Evolutionary conservation across 2,329 filamentous ascomycete species (phyloP), one percentile per base, ranked within the genome.

Genomic region (Colletotrichum shisoi): DNA sequence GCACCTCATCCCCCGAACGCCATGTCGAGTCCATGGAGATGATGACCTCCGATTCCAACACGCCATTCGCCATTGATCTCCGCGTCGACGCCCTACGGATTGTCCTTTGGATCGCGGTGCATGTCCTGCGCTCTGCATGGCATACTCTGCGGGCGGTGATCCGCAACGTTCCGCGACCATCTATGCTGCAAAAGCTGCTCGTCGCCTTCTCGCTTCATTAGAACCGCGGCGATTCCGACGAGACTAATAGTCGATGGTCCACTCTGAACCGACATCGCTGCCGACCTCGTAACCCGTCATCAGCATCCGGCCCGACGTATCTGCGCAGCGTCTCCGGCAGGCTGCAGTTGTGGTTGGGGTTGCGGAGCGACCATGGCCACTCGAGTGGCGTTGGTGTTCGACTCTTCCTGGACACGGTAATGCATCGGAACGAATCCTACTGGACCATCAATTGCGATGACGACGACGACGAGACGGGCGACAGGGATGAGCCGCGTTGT

Each of bases 401-500:
- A 17, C 60, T 67, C 7, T 19, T 58, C n/a, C 9, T 58, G n/a
- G 61, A 64, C 45, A 48, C 64, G n/a, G 40, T 57, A 31, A 39
- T 53, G 45, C 53, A 57, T 13, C n/a, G 49, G 13, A 17, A 27
- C 17, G 24, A 63, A 57, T 42, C 31, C n/a, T 57, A 46, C 24
- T 13, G 24, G 53, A 44, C 39, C 45, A 57, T 42, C 31, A 53
- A 63, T 13, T 57, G 42, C 45, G 59, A 62, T 19, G 39, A 67
- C 46, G 46, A 58, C 15, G 27, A 31, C 27, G 27, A 31, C 7
- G 7, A 31, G 27, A 44, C 61, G 39, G 61, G 54, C 39, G 54
- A 59, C 64, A 56, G 64, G 61, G 54, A 64, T 67, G 60, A 56
- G 19, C 42, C 58, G 46, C 34, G 40, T 63, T 58, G 19, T 63